Evolutionary conservation across 768 basidiomycete species (phyloP).

Genomic region (Mycena leptocephala): DNA sequence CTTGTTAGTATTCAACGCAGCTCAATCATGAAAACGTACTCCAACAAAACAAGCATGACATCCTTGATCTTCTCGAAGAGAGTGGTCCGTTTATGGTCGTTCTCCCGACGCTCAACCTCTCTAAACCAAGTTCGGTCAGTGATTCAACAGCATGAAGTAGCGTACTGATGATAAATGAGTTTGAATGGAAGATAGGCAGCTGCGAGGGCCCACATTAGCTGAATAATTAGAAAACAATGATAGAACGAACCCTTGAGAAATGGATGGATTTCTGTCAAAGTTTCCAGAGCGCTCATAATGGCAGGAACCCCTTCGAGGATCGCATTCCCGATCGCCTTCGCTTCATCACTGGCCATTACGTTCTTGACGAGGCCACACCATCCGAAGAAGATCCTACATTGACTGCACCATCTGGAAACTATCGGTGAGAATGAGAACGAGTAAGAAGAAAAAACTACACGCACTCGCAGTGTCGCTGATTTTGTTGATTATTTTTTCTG

Average conservation of each 20-base stretch:
- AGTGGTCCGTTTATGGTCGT: conserved; percentile 6
- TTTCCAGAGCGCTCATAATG: conserved; percentile 19
- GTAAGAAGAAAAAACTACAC: background rate
- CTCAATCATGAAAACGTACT: background rate
- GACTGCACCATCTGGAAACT: background rate
- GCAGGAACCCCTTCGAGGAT: conserved; percentile 26
- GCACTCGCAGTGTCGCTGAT: conserved; percentile 21
- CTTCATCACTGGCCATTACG: background rate
- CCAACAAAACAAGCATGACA: conserved; percentile 21
- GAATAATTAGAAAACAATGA: background rate
- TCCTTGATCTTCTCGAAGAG: conserved; percentile 32
- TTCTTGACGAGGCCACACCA: conserved; percentile 15
- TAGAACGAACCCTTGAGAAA: conserved; percentile 15
- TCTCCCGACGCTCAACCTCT: conserved; percentile 18
- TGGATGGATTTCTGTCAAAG: conserved; percentile 24
- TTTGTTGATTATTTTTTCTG: conserved; percentile 18
- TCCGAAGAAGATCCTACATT: conserved; percentile 8
- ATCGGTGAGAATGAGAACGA: background rate
- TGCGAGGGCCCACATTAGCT: background rate
- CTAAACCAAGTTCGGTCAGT: background rate
- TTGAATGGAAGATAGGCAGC: conserved; percentile 30
- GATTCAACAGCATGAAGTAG: background rate
- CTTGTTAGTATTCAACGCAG: background rate
- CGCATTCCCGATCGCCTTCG: conserved; percentile 10
- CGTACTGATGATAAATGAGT: conserved; percentile 27